Percentiles rank a stretch among this genome's conserved stretches.
These are phyloP conservation scores for Moniliella sp. DNA, from an alignment of 1,284 basidiomycete species.

Conservation along the genomic window DNA sequence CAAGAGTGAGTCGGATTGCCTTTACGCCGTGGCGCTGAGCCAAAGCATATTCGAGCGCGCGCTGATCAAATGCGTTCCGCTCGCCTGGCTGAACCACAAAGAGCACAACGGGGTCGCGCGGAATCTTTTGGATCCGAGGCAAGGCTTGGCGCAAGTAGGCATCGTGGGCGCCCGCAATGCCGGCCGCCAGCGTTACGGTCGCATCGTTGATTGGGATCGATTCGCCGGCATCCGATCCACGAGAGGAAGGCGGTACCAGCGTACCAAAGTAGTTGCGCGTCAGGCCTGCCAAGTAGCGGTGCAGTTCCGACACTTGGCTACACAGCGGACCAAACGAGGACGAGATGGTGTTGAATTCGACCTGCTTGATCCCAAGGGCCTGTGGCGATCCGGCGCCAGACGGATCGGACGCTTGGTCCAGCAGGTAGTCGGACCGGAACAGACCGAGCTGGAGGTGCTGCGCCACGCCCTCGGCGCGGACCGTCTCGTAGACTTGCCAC, in stretches of 20 bases:
- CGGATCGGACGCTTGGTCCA: slow-evolving; percentile 35
- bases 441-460: slow-evolving; percentile 70
- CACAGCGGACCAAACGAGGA: slow-evolving; percentile 70
- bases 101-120: slow-evolving; percentile 40
- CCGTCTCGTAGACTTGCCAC: slow-evolving; percentile 61
- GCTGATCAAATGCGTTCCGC: slow-evolving; percentile 88
- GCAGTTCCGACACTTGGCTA: slow-evolving; percentile 51
- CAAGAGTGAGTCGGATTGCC: slow-evolving; percentile 13
- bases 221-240: not conserved
- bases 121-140: too few species aligned
- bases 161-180: slow-evolving; percentile 57
- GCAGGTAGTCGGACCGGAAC: slow-evolving; percentile 84
- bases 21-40: slow-evolving; percentile 41
- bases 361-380: slow-evolving; percentile 65
- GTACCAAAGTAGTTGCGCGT: not conserved
- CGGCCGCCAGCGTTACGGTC: slow-evolving; percentile 48
- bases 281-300: slow-evolving; percentile 35
- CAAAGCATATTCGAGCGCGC: slow-evolving; percentile 64
- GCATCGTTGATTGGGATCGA: slow-evolving; percentile 53
- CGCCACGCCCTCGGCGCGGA: slow-evolving; percentile 41
- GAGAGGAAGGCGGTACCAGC: not conserved
- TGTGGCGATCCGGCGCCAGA: too few species aligned
- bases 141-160: slow-evolving; percentile 46
- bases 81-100: slow-evolving; percentile 75
- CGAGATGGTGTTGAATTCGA: slow-evolving; percentile 94